Evolutionary conservation across 441 rosid species (phyloP), one percentile per base, ranked within the genome.

Genomic region (Caryocar brasiliense): DNA sequence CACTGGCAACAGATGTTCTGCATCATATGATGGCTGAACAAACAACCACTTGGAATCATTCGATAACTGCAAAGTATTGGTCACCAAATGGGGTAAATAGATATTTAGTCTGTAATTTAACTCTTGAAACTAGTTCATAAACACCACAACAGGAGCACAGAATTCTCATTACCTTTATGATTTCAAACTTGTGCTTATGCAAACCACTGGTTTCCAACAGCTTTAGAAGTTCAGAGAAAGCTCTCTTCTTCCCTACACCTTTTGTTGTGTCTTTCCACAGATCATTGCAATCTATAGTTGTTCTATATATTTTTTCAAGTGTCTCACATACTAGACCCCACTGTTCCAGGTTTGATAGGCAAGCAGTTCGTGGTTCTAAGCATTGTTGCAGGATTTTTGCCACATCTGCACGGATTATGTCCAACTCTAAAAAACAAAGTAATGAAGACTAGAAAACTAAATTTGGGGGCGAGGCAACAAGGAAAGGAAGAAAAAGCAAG

Each of bases 151-250:
- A 17, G 44, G 42, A 54, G 56, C 39, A 18, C n/a, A n/a, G n/a
- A 39, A 23, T 39, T 32, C 51, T 40, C 23, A 15, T 46, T 72
- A 82, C 96, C 80, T 82, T 77, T 71, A 77, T 68, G 58, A 67
- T 64, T 62, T 74, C 85, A 57, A 69, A 81, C 76, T 77, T 80
- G 76, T 83, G 96, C 62, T 77, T 79, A 21, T 73, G 81, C 85
- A 93, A 60, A 62, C 96, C 99, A 65, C 76, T 69, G 60, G 47
- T 66, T 56, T 85, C 94, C 51, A 93, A 68, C 72, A 79, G 72
- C 75, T 78, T 81, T 51, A 93, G 74, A 62, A 89, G 93, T 27
- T 79, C 93, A 52, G 82, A 58, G 33, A 86, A 69, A 4, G 75
- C 95, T 70, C 88, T 74, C 72, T 69, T 84, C 80, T 93, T 93